Evolutionary conservation across 306 rosid genomes (phyloP), one percentile per base, ranked within the genome.

Genomic region (Heteromeles arbutifolia): DNA sequence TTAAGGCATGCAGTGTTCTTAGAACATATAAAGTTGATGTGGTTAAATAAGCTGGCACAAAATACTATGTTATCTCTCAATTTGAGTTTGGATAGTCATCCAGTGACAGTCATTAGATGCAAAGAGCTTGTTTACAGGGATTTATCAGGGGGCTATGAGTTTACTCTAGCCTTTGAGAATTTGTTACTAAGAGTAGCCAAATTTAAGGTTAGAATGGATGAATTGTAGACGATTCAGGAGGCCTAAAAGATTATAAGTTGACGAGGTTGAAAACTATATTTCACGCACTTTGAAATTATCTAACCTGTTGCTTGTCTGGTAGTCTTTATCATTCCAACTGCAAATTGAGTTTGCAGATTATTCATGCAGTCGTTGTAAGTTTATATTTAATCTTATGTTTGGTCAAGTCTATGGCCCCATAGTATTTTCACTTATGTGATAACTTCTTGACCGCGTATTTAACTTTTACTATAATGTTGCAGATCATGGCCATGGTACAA

Each of bases 401-500:
- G 57, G 76, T 58, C 67, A 63, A 67, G 41, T 84, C 41, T 52
- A 65, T 39, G 34, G 50, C 43, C 17, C 22, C 32, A 37, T 41
- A 11, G 22, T 44, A 52, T 73, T 77, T 45, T 17, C 32, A 72
- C 29, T 2, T 56, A 24, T 29, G 11, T 39, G 54, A 58, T 66
- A 58, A 25, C 74, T 22, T 76, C 70, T 54, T 82, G 80, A n/a
- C 65, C 39, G 25, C 81, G 14, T 56, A 24, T 70, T 74, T 75
- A 44, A 75, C 28, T 26, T 78, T 19, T 67, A 45, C 70, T 68
- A 64, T 83, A 56, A 29, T 69, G n/a, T 67, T 84, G 85, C 92
- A 95, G 99, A 86, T 92, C 80, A 92, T 89, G 97, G 86, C 91
- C 76, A 89, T 88, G 96, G 88, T 90, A 72, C 99, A 90, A 82